Conservation (phyloP, 768 basidiomycete species). For the Mrakia blollopis region DNA sequence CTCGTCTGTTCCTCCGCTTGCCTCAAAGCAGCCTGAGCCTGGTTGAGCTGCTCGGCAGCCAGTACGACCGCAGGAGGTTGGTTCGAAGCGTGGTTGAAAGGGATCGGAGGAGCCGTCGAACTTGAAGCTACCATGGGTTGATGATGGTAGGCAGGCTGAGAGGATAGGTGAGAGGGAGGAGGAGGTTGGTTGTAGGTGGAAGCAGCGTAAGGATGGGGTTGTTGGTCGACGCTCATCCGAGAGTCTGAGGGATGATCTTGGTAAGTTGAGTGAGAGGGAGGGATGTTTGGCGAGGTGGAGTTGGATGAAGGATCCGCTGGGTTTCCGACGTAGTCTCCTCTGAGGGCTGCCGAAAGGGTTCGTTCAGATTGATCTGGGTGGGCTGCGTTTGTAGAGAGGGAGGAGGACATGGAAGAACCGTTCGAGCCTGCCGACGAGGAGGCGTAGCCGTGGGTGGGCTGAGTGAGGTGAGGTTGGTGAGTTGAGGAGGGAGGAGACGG, state of each 20-base stretch:
- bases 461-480: background rate
- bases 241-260: background rate
- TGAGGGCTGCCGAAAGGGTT: constrained; percentile 26
- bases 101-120: constrained; percentile 12
- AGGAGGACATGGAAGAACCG: constrained; percentile 25
- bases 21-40: constrained; percentile 28
- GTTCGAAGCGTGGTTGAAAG: background rate
- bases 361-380: constrained; percentile 7
- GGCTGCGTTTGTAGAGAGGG: constrained; percentile 3
- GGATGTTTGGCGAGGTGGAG: background rate
- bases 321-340: constrained; percentile 23
- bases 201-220: background rate
- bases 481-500: background rate
- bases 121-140: constrained; percentile 10
- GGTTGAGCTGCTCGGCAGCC: constrained; percentile 24
- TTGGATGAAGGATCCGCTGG: background rate
- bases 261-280: background rate
- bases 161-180: background rate
- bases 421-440: constrained; percentile 18
- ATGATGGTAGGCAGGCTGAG: background rate
- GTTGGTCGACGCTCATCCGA: constrained; percentile 13
- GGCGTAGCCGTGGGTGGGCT: background rate
- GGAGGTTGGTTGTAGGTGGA: background rate
- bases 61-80: constrained; percentile 12
- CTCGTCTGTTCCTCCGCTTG: constrained; percentile 31